phyloP scores from a whole-genome alignment of 306 rosid species.

The Cotoneaster glaucophyllus region DNA sequence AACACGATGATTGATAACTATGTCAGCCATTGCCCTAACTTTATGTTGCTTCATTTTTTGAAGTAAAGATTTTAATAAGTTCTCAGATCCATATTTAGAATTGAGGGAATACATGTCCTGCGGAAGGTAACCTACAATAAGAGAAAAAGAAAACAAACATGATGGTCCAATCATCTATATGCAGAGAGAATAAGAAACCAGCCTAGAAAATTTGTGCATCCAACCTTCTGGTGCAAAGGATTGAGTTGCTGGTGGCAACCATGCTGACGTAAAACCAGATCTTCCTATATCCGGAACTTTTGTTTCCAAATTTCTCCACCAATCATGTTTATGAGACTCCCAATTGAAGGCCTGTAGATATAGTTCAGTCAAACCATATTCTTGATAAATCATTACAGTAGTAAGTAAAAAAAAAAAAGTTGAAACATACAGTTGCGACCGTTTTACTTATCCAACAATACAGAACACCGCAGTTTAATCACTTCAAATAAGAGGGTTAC shows the following conservation, averaged over 20 bases:
- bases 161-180: neutral
- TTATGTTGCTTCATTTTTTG: constrained; percentile 63
- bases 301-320: constrained; percentile 70
- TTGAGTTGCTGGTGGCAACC: constrained; percentile 92
- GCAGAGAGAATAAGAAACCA: constrained; percentile 6
- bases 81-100: constrained; percentile 76
- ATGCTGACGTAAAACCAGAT: constrained; percentile 78
- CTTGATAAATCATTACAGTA: neutral
- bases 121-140: constrained; percentile 68
- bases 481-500: neutral
- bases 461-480: neutral
- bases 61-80: constrained; percentile 59
- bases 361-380: constrained; percentile 7
- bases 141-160: constrained; percentile 5
- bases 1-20: constrained; percentile 81
- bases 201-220: constrained; percentile 3
- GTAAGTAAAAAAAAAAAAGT: neutral
- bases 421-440: neutral
- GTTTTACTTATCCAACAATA: neutral
- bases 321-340: constrained; percentile 78
- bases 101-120: constrained; percentile 76
- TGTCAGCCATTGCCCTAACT: constrained; percentile 81
- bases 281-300: constrained; percentile 70
- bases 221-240: constrained; percentile 75
- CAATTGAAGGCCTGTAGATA: constrained; percentile 73